phyloP scores from a whole-genome alignment of 139 green algal genomes.

The Mesotaenium endlicherianum region DNA sequence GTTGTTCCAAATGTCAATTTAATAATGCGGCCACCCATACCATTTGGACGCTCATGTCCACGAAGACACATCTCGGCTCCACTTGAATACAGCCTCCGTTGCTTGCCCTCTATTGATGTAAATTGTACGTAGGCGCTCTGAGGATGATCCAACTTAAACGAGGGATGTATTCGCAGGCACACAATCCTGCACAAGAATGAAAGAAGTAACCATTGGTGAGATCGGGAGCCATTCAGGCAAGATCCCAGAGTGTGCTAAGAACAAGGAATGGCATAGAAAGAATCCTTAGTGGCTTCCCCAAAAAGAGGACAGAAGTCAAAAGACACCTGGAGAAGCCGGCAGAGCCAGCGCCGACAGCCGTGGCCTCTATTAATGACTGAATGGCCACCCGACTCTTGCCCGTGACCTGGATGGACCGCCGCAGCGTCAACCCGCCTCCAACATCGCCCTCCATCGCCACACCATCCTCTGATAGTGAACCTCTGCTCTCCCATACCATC shows the following conservation, averaged over 20 bases:
- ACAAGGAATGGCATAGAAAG: not conserved
- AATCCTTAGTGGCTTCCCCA: not conserved
- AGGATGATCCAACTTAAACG: constrained; percentile 1
- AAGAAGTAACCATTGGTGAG: not conserved
- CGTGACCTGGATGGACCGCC: not conserved
- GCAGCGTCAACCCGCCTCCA: constrained; percentile 11
- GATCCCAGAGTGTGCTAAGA: not conserved
- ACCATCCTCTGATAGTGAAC: not conserved
- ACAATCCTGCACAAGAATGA: not conserved
- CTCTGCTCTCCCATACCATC: not conserved
- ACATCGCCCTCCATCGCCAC: constrained; percentile 11
- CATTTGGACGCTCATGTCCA: not conserved
- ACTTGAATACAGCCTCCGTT: not conserved
- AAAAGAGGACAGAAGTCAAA: not conserved
- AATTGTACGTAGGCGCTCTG: not conserved
- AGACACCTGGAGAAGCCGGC: constrained; percentile 27
- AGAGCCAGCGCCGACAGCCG: constrained; percentile 4
- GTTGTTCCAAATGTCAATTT: not conserved
- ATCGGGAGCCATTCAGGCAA: not conserved
- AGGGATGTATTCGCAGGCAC: not conserved
- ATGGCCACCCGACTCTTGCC: not conserved
- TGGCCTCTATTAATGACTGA: constrained; percentile 3
- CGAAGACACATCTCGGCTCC: not conserved
- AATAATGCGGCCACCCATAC: not conserved
- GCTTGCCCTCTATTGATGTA: not conserved